Evolutionary conservation across 768 basidiomycete species (phyloP).

Genomic region (Russula sp.): DNA sequence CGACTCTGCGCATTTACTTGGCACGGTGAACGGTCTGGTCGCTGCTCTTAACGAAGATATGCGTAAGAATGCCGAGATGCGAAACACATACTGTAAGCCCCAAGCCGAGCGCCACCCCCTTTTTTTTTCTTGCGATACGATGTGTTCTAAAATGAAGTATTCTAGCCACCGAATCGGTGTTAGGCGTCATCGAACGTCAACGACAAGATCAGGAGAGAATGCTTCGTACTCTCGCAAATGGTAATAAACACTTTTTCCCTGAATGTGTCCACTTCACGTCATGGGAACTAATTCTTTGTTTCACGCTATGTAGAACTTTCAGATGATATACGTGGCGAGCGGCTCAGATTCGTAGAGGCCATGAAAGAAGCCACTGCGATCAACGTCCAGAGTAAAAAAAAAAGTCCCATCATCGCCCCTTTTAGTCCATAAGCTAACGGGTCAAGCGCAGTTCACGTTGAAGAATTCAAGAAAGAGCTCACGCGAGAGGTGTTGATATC

Average conservation of each 20-base stretch:
- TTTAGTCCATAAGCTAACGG: constrained; percentile 18
- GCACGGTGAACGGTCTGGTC: constrained; percentile 40
- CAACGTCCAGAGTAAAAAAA: constrained; percentile 66
- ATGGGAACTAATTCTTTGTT: neutral
- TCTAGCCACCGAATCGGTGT: constrained; percentile 55
- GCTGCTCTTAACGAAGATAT: constrained; percentile 44
- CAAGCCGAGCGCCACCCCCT: constrained; percentile 16
- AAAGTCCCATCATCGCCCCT: neutral
- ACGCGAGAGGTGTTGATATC: constrained; percentile 69
- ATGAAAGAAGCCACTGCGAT: constrained; percentile 92
- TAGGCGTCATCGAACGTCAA: constrained; percentile 63
- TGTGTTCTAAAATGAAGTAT: constrained; percentile 18
- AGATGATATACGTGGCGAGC: constrained; percentile 80
- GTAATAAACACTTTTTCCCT: constrained; percentile 41
- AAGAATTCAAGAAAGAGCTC: constrained; percentile 82
- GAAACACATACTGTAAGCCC: constrained; percentile 41
- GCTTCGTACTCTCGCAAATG: constrained; percentile 60
- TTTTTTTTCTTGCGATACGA: neutral
- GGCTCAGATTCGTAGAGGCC: constrained; percentile 86
- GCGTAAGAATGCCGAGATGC: constrained; percentile 41
- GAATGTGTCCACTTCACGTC: neutral
- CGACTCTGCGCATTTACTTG: constrained; percentile 36
- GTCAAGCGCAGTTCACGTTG: constrained; percentile 62
- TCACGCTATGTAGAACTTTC: constrained; percentile 59
- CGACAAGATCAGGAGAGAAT: constrained; percentile 69